Percentiles rank a stretch among this genome's conserved stretches.
phyloP scores from a whole-genome alignment of 2,329 filamentous ascomycete species.

The Plectosphaerella cucumerina region DNA sequence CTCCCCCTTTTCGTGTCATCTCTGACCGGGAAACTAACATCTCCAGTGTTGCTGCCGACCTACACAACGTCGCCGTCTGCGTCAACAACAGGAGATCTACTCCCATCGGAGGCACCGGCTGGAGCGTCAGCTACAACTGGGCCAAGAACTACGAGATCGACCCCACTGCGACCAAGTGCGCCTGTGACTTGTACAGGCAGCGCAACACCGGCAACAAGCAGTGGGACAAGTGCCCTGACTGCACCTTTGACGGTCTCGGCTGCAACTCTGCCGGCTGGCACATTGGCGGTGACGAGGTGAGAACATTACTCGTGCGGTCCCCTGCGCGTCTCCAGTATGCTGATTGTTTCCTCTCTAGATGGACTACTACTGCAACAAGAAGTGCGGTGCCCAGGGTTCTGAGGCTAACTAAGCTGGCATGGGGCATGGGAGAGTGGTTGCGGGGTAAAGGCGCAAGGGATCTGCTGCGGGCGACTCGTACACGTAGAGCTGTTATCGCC shows the following conservation, averaged over 20 bases:
- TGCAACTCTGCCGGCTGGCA: conserved; percentile 10
- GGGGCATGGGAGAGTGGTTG: no score
- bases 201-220: conserved; percentile 14
- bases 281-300: conserved; percentile 12
- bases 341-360: conserved; percentile 3
- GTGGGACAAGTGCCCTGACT: conserved; percentile 15
- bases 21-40: background rate
- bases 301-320: background rate
- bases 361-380: conserved; percentile 13
- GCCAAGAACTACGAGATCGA: conserved; percentile 7
- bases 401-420: conserved; percentile 5
- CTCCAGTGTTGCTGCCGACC: background rate
- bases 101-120: conserved; percentile 6
- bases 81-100: background rate
- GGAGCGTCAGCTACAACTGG: conserved; percentile 5
- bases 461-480: no score
- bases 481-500: no score
- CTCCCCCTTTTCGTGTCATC: no score
- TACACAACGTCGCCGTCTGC: conserved; percentile 3
- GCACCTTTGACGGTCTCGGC: conserved; percentile 6
- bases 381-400: conserved; percentile 9
- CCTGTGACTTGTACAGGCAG: conserved; percentile 8
- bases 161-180: conserved; percentile 7
- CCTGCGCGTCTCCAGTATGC: background rate
- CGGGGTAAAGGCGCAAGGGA: no score